Evolutionary conservation across 1,284 basidiomycete species (phyloP).

Genomic region (Fomitiporia mediterranea): DNA sequence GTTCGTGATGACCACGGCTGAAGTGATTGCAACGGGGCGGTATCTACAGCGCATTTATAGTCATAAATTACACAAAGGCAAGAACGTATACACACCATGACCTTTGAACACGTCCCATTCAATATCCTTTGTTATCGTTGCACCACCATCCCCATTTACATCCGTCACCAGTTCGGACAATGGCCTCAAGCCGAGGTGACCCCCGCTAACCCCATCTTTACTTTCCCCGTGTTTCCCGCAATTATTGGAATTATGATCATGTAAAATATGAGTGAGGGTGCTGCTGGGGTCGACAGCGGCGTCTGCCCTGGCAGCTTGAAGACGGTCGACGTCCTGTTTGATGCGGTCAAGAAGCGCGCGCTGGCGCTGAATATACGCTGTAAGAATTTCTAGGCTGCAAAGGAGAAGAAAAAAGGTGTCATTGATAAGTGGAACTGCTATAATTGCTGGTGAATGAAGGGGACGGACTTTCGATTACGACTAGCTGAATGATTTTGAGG

Average conservation of each 20-base stretch:
- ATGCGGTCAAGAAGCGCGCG: constrained; percentile 21
- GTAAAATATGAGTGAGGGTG: constrained; percentile 17
- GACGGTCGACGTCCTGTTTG: constrained; percentile 19
- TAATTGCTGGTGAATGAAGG: too few relatives aligned
- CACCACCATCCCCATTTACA: constrained; percentile 1
- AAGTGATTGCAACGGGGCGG: constrained; percentile 3
- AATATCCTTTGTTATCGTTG: constrained; percentile 17
- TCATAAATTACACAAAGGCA: not conserved
- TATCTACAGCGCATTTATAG: constrained; percentile 6
- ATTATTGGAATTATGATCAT: constrained; percentile 11
- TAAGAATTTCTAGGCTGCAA: constrained; percentile 22
- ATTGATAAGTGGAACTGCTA: not conserved
- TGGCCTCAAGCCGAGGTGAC: too few relatives aligned
- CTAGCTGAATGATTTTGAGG: constrained; percentile 5
- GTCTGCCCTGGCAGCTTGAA: constrained; percentile 14
- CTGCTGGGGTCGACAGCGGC: constrained; percentile 15
- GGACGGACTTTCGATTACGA: constrained; percentile 12
- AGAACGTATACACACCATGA: constrained; percentile 8
- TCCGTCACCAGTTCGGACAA: constrained; percentile 16
- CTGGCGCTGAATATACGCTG: constrained; percentile 22
- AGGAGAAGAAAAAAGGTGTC: constrained; percentile 4
- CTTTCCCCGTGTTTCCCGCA: not conserved
- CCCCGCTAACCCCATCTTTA: not conserved
- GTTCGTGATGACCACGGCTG: not conserved
- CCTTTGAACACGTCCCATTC: constrained; percentile 23